Evolutionary conservation across 768 basidiomycete genomes (phyloP).

Genomic region (Trichaptum fuscoviolaceum): DNA sequence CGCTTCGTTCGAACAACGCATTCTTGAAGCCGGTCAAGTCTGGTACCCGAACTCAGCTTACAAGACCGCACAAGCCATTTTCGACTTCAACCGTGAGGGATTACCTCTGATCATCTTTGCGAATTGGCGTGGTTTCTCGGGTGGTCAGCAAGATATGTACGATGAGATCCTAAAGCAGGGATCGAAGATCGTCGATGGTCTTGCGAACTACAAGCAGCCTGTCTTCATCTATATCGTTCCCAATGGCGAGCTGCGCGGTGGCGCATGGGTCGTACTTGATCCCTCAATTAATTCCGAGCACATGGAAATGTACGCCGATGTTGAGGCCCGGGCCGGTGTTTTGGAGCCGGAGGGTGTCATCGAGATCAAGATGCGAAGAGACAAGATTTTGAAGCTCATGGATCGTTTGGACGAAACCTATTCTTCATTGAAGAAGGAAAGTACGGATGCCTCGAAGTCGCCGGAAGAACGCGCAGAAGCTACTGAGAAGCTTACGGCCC

Average conservation of each 20-base stretch:
- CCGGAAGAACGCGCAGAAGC: slow-evolving; percentile 72
- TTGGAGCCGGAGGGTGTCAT: slow-evolving; percentile 95
- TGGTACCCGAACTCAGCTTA: slow-evolving; percentile 99
- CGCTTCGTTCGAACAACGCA: slow-evolving; percentile 90
- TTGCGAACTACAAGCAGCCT: slow-evolving; percentile 95
- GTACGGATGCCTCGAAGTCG: slow-evolving; percentile 67
- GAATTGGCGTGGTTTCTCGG: slow-evolving; percentile 99
- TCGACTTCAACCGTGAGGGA: slow-evolving; percentile 96
- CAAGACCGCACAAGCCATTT: slow-evolving; percentile 99
- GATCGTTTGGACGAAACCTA: slow-evolving; percentile 87
- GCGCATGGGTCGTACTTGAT: slow-evolving; percentile 99
- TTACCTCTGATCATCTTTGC: slow-evolving; percentile 97
- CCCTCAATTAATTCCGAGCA: slow-evolving; percentile 95
- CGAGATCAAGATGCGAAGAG: slow-evolving; percentile 96
- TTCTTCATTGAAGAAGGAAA: slow-evolving; percentile 72
- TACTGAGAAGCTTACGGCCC: slow-evolving; percentile 57
- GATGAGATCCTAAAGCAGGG: slow-evolving; percentile 97
- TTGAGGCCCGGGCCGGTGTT: slow-evolving; percentile 93
- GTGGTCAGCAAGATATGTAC: slow-evolving; percentile 99
- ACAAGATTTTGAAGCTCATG: slow-evolving; percentile 88
- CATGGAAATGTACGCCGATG: slow-evolving; percentile 99
- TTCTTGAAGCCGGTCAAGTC: slow-evolving; percentile 99
- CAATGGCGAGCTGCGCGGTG: slow-evolving; percentile 97
- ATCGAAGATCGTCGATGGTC: slow-evolving; percentile 96
- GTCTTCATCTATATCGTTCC: slow-evolving; percentile 98